Evolutionary conservation across 2,329 filamentous ascomycete genomes (phyloP).

Genomic region (Sporothrix pseudoabietina): DNA sequence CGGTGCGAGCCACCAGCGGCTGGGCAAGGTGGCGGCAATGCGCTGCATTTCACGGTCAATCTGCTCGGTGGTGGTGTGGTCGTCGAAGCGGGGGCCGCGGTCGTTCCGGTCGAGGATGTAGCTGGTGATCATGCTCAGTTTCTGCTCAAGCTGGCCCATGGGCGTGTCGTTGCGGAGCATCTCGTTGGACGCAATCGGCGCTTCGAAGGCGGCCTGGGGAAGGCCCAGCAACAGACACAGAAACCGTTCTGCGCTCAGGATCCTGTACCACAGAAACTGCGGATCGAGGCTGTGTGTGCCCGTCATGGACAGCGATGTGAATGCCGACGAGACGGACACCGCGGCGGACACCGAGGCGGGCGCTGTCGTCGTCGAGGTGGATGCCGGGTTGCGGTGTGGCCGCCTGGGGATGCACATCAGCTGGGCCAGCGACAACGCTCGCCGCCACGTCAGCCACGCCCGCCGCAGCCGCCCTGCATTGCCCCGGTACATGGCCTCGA

Average conservation of each 20-base stretch:
- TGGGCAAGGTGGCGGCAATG: constrained; percentile 44
- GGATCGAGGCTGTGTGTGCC: constrained; percentile 37
- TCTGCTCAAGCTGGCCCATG: constrained; percentile 44
- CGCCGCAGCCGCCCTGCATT: constrained; percentile 51
- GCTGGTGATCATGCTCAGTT: constrained; percentile 41
- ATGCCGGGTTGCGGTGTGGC: constrained; percentile 22
- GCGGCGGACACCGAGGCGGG: constrained; percentile 26
- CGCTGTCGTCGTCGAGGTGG: not conserved
- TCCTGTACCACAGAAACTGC: constrained; percentile 50
- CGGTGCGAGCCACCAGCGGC: constrained; percentile 48
- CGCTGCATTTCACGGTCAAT: constrained; percentile 46
- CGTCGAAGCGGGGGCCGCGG: constrained; percentile 31
- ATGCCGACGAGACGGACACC: not conserved
- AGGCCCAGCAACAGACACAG: constrained; percentile 53
- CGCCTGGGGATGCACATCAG: constrained; percentile 29
- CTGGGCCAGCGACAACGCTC: constrained; percentile 44
- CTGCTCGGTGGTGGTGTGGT: constrained; percentile 40
- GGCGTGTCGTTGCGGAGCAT: constrained; percentile 39
- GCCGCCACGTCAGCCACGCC: constrained; percentile 50
- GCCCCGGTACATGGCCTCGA: constrained; percentile 51
- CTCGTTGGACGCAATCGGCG: constrained; percentile 36
- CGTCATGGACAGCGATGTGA: not conserved
- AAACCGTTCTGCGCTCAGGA: constrained; percentile 51
- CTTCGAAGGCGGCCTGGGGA: constrained; percentile 42
- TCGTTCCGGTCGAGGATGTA: constrained; percentile 46